Evolutionary conservation across 2,329 filamentous ascomycete species (phyloP), one percentile per base, ranked within the genome.

Genomic region (Fusarium buxicola): DNA sequence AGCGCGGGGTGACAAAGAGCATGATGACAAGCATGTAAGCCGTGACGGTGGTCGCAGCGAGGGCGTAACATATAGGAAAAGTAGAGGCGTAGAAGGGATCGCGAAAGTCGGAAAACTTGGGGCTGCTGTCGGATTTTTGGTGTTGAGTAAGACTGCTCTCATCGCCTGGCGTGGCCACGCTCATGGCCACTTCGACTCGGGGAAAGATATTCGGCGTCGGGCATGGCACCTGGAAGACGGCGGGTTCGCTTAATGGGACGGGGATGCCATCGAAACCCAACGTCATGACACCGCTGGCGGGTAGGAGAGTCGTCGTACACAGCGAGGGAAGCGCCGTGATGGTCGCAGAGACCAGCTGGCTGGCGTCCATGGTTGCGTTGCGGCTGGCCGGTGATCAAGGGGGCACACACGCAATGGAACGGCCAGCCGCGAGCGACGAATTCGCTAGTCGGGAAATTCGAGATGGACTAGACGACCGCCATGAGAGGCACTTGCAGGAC

Each of bases 11-110:
- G 69, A 97, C 93, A 73, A 97, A 87, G 32, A 98, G 87, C 85
- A 97, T 96, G 63, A 97, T 92, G 68, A 97, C 90, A 41, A 98
- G 86, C 74, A 96, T 90, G 78, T 96, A 98, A 44, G 93, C 90
- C 45, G 96, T 89, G 52, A 97, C 90, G 1, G 94, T 98, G 15
- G 92, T 92, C 13, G 93, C 92, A 53, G 93, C 93, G 50, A 98
- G 90, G 40, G 94, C 94, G 73, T 97, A 99, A 70, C 92, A 90
- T 76, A 96, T 93, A 12, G 95, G 94, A 39, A 95, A 94, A 16
- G 92, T 93, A 32, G 94, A 97, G 51, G 94, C 90, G 77, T 96
- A 97, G 77, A 99, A 99, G 8, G 93, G 93, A 71, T 96, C 92
- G 63, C 86, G 84, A 51, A 92, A 86, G 75, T 93, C 87, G 58